Percentiles rank a stretch among this genome's conserved stretches.
Evolutionary conservation across 768 basidiomycete genomes (phyloP).

Genomic region (Clitopilus hobsonii): DNA sequence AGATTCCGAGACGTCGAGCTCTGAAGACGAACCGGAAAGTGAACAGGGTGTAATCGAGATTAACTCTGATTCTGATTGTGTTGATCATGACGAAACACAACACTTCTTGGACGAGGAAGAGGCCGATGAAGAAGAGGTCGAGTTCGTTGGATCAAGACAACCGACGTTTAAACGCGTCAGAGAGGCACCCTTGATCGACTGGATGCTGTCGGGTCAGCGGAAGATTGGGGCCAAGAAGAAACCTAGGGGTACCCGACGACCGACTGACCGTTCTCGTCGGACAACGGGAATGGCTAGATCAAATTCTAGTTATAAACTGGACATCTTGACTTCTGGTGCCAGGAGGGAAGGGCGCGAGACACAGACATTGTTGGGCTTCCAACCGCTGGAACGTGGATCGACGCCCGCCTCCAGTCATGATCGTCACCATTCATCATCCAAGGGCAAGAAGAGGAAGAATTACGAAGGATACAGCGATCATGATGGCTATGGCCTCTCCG

Average conservation of each 20-base stretch:
- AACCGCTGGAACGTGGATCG: not conserved
- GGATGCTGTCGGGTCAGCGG: not conserved
- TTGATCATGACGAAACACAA: constrained; percentile 17
- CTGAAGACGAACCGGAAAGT: constrained; percentile 7
- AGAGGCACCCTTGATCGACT: not conserved
- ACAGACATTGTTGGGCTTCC: constrained; percentile 37
- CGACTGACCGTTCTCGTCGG: no score
- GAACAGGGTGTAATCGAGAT: constrained; percentile 2
- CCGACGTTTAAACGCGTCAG: not conserved
- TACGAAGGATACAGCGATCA: no score
- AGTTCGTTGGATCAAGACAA: not conserved
- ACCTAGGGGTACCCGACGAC: no score
- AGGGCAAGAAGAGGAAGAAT: not conserved
- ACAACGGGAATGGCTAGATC: no score
- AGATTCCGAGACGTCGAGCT: constrained; percentile 59
- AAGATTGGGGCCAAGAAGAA: no score
- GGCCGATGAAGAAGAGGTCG: no score
- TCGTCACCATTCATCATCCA: not conserved
- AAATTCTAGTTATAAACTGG: constrained; percentile 19
- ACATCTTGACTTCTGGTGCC: constrained; percentile 35
- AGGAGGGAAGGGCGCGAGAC: constrained; percentile 24
- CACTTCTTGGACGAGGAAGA: no score
- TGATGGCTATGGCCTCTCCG: no score
- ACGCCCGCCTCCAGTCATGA: not conserved
- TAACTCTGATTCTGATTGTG: constrained; percentile 10